phyloP scores from a whole-genome alignment of 2,329 filamentous ascomycete genomes.

The Colletotrichum filicis region DNA sequence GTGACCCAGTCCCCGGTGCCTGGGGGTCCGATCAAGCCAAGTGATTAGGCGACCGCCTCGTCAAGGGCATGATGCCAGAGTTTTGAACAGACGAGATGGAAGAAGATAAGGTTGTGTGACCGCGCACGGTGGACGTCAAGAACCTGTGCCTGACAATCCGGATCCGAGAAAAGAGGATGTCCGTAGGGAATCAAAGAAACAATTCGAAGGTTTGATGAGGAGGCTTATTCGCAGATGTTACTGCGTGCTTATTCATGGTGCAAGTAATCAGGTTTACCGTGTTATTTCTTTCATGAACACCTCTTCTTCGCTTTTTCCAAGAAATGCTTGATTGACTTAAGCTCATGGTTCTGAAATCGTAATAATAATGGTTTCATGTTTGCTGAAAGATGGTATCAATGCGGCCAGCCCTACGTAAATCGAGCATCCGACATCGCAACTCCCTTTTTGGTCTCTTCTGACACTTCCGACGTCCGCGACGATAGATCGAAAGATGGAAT shows the following conservation, averaged over 20 bases:
- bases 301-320: constrained; percentile 27
- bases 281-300: constrained; percentile 19
- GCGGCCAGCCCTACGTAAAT: constrained; percentile 26
- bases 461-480: constrained; percentile 11
- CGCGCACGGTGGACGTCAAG: background rate
- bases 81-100: constrained; percentile 7
- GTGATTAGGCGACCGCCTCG: constrained; percentile 9
- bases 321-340: constrained; percentile 42
- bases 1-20: constrained; percentile 31
- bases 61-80: background rate
- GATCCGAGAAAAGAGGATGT: constrained; percentile 3
- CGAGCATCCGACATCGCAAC: background rate
- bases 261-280: constrained; percentile 31
- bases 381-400: constrained; percentile 26
- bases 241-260: background rate
- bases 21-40: constrained; percentile 29
- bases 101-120: constrained; percentile 18
- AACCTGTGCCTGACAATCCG: background rate
- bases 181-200: no score
- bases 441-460: constrained; percentile 10
- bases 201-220: no score
- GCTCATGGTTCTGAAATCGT: constrained; percentile 20
- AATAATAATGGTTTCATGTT: constrained; percentile 26
- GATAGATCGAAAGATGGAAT: background rate
- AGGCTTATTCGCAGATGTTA: background rate